phyloP scores from a whole-genome alignment of 2,329 filamentous ascomycete genomes.

The Clarireedia homoeocarpa region DNA sequence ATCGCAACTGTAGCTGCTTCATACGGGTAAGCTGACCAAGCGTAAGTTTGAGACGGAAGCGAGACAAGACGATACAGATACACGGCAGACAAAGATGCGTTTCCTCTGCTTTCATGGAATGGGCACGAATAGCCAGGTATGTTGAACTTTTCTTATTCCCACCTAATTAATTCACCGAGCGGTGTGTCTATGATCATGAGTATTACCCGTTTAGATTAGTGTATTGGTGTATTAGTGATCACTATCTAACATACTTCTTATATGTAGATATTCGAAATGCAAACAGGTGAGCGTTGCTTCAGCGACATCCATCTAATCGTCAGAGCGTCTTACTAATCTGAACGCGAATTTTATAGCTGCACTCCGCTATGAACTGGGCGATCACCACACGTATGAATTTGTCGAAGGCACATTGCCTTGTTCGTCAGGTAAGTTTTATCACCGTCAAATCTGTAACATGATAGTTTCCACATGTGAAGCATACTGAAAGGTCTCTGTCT shows the following conservation, averaged over 20 bases:
- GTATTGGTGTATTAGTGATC: background rate
- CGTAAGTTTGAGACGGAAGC: too few relatives aligned
- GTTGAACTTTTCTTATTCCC: background rate
- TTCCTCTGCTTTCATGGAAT: constrained; percentile 2
- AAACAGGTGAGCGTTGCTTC: background rate
- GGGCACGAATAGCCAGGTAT: constrained; percentile 1
- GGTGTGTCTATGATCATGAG: too few relatives aligned
- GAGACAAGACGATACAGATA: background rate
- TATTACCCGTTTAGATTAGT: too few relatives aligned
- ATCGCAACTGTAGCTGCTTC: too few relatives aligned
- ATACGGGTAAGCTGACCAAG: too few relatives aligned
- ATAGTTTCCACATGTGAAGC: background rate
- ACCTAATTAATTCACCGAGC: background rate
- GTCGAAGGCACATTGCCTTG: constrained; percentile 10
- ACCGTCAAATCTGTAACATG: background rate
- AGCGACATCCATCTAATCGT: background rate
- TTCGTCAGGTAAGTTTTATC: background rate
- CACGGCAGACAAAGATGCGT: background rate
- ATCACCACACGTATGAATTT: constrained; percentile 13
- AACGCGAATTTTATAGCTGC: constrained; percentile 4
- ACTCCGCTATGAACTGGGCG: constrained; percentile 10
- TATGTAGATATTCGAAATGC: background rate
- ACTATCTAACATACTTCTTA: background rate
- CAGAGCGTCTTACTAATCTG: background rate
- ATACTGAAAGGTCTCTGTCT: background rate